These are phyloP conservation scores for Cyberlindnera xylosilytica DNA, from an alignment of 805 yeast genomes.

Conservation along the genomic window DNA sequence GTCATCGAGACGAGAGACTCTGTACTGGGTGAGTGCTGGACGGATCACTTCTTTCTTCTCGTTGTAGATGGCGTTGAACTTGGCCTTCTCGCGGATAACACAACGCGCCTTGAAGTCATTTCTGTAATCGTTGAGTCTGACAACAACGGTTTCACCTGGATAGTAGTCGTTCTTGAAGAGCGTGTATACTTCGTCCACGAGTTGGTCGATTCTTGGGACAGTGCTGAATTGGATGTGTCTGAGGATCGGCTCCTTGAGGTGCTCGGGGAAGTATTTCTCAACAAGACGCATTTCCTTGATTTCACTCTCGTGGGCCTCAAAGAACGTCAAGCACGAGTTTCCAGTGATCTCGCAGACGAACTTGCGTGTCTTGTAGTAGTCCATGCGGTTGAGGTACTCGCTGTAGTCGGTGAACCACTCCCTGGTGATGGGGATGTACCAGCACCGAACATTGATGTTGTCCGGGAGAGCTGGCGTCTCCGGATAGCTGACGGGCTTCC, in stretches of 20 bases:
- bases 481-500: slow-evolving; percentile 63
- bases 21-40: slow-evolving; percentile 63
- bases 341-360: slow-evolving; percentile 97
- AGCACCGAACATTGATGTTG: slow-evolving; percentile 61
- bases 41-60: slow-evolving; percentile 33
- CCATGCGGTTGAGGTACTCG: slow-evolving; percentile 67
- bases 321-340: slow-evolving; percentile 83
- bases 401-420: slow-evolving; percentile 85
- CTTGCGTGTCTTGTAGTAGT: slow-evolving; percentile 68
- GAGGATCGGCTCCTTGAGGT: slow-evolving; percentile 88
- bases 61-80: slow-evolving; percentile 52
- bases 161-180: slow-evolving; percentile 78
- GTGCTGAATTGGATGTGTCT: slow-evolving; percentile 79
- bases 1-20: slow-evolving; percentile 55
- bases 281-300: slow-evolving; percentile 58
- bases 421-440: slow-evolving; percentile 78
- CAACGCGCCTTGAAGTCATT: slow-evolving; percentile 36
- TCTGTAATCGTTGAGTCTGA: slow-evolving; percentile 37
- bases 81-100: slow-evolving; percentile 79
- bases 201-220: slow-evolving; percentile 74
- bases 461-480: slow-evolving; percentile 56
- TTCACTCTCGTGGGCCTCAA: slow-evolving; percentile 84
- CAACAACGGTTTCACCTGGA: slow-evolving; percentile 83
- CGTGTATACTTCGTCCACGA: slow-evolving; percentile 83
- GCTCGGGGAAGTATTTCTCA: slow-evolving; percentile 83